phyloP scores from a whole-genome alignment of 805 yeast species.

The Lachancea mirantina region DNA sequence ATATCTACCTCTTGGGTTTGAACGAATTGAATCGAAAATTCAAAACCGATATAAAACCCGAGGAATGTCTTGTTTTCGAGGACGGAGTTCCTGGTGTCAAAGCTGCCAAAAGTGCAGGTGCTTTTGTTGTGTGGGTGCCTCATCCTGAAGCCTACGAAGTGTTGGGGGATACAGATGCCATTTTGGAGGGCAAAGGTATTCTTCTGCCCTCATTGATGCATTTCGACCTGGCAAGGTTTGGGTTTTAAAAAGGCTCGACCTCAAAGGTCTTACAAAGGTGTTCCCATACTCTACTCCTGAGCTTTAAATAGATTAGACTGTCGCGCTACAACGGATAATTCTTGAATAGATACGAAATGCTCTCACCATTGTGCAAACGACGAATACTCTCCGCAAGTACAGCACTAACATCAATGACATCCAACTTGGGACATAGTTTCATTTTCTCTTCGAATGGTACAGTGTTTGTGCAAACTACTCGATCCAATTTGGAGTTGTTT shows the following conservation, averaged over 20 bases:
- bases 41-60: constrained; percentile 45
- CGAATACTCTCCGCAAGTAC: constrained; percentile 90
- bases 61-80: constrained; percentile 85
- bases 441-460: constrained; percentile 71
- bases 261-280: neutral
- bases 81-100: constrained; percentile 91
- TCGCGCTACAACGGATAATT: constrained; percentile 25
- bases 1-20: constrained; percentile 83
- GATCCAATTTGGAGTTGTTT: constrained; percentile 56
- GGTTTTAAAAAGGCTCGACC: constrained; percentile 25
- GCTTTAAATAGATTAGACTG: too few relatives aligned
- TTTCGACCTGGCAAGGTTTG: constrained; percentile 44
- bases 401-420: constrained; percentile 76
- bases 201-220: constrained; percentile 44
- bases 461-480: constrained; percentile 86
- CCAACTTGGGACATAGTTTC: constrained; percentile 57
- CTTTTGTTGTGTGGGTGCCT: constrained; percentile 91
- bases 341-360: constrained; percentile 78
- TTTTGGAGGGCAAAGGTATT: constrained; percentile 53
- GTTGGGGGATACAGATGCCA: constrained; percentile 44
- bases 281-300: neutral
- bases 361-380: constrained; percentile 93
- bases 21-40: constrained; percentile 56
- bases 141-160: constrained; percentile 62
- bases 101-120: constrained; percentile 79